Evolutionary conservation across 352 stramenopile species (phyloP), one percentile per base, ranked within the genome.

Genomic region (Globisporangium cederbergense): DNA sequence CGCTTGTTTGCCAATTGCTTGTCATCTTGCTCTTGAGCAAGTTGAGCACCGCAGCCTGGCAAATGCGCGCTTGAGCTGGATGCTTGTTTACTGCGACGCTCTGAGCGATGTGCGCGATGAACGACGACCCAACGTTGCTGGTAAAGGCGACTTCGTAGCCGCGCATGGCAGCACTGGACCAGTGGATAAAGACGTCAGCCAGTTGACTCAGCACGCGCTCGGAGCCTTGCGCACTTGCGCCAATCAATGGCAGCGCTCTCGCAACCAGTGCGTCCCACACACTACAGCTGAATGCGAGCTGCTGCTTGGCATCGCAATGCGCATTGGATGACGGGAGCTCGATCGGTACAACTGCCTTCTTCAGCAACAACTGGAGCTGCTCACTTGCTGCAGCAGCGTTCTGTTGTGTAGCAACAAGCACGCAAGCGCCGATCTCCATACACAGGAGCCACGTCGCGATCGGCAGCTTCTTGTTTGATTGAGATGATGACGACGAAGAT

Each of bases 121-220:
- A 49, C 1, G 60, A 34, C 25, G 55, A 38, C n/a, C 67, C 71
- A 30, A 76, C 60, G 47, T 74, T 79, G 0, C 53, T 62, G 22
- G 81, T 64, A 57, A 78, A 83, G 11, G 28, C 67, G 4, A 71
- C 13, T 62, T 81, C 71, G 60, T 74, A 81, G 4, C 65, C 69
- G 38, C 43, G 56, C 68, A 83, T 83, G 4, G 68, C 73, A 28
- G 18, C 36, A 3, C 38, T 18, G 65, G 75, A 71, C 76, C 71
- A 81, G 10, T 74, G 57, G 10, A 67, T 30, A 58, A 67, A 81
- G 51, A 67, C 49, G 14, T 68, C 59, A 14, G 75, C n/a, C 45
- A 78, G 42, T 30, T 42, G 45, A 14, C 42, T 62, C 57, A 51
- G 6, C 13, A 59, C 53, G n/a, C 32, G 10, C 14, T 18, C 18